phyloP scores from a whole-genome alignment of 257 asterid species.

The Forsythia viridissima region DNA sequence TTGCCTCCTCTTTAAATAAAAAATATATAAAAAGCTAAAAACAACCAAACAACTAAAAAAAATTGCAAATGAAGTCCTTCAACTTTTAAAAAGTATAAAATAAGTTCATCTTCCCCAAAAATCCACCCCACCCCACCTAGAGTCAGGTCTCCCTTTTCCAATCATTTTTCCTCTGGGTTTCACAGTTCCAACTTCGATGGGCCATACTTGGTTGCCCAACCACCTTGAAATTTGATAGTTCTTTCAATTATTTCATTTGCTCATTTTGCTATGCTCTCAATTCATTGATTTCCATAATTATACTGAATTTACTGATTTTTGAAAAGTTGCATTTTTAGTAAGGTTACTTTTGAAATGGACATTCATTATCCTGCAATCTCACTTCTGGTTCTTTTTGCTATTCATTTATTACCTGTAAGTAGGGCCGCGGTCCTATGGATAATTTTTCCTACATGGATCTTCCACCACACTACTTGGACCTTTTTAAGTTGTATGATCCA shows the following conservation, averaged over 20 bases:
- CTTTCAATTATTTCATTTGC: neutral
- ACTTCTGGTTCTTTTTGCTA: neutral
- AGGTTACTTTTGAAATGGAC: neutral
- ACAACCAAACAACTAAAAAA: too few species aligned
- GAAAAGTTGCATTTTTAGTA: neutral
- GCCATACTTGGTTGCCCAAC: conserved; percentile 71
- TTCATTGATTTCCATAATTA: neutral
- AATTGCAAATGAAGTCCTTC: too few species aligned
- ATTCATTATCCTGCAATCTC: neutral
- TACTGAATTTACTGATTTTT: neutral
- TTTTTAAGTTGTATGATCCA: conserved; percentile 77
- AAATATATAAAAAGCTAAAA: too few species aligned
- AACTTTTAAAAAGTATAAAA: too few species aligned
- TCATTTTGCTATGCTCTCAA: neutral
- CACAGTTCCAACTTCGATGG: conserved; percentile 26
- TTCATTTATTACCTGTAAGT: conserved; percentile 20
- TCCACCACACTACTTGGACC: conserved; percentile 71
- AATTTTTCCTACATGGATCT: conserved; percentile 68
- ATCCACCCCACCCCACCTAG: too few species aligned
- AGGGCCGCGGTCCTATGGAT: conserved; percentile 96
- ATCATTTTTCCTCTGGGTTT: conserved; percentile 28
- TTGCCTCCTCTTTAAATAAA: too few species aligned
- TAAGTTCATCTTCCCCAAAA: too few species aligned
- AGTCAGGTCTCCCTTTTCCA: conserved; percentile 59
- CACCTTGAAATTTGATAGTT: conserved; percentile 51